These are phyloP conservation scores for Kazachstania psychrophila DNA, from an alignment of 805 yeast genomes.

Conservation along the genomic window DNA sequence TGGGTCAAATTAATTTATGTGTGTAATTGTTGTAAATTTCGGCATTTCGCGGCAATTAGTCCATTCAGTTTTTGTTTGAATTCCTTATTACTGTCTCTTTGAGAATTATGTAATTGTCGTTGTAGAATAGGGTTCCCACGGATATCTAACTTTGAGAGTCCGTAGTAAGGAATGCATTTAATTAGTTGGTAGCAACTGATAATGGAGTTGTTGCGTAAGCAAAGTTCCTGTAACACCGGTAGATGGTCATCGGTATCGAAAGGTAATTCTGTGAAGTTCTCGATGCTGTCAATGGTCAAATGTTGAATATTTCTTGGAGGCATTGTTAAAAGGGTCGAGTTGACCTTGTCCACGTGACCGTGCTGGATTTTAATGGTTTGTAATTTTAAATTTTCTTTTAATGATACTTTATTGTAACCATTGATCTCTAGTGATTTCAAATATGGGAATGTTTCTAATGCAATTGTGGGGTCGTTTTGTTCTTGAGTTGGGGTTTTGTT, in stretches of 20 bases:
- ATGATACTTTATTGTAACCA: too few species aligned
- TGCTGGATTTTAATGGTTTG: too few species aligned
- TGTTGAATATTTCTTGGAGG: too few species aligned
- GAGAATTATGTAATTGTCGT: not conserved
- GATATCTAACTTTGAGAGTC: not conserved
- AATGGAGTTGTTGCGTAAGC: not conserved
- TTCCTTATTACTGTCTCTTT: not conserved
- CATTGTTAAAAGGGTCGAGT: too few species aligned
- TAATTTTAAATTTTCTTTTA: too few species aligned
- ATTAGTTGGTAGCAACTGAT: not conserved
- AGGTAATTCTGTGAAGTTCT: too few species aligned
- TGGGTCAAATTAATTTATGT: too few species aligned
- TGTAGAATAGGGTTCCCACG: constrained; percentile 1
- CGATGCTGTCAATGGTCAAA: too few species aligned
- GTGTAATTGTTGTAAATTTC: not conserved
- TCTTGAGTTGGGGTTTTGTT: too few species aligned
- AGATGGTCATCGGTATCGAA: not conserved
- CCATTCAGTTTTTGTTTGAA: not conserved
- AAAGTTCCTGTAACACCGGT: not conserved
- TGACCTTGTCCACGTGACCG: too few species aligned
- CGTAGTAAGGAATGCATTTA: not conserved
- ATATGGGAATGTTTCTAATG: not conserved
- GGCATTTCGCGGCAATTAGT: not conserved
- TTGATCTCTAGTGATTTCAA: not conserved
- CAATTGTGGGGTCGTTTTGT: too few species aligned